Evolutionary conservation across 805 yeast species (phyloP).

Genomic region (Candida ovalis): DNA sequence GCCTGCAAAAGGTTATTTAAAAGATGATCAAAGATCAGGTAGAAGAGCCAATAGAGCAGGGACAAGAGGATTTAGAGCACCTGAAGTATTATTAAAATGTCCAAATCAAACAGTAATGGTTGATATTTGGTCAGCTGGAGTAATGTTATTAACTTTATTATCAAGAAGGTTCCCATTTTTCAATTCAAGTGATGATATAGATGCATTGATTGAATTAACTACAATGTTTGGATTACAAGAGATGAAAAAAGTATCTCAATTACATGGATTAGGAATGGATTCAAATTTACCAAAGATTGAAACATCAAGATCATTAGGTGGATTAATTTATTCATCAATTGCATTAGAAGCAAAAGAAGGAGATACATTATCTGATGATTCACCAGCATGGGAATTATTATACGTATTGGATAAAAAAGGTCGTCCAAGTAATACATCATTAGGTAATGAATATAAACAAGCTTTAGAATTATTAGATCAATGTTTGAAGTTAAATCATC

Average conservation of each 20-base stretch:
- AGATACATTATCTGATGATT: slow-evolving; percentile 64
- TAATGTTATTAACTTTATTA: slow-evolving; percentile 73
- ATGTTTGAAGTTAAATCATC: slow-evolving; percentile 57
- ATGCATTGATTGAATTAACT: slow-evolving; percentile 83
- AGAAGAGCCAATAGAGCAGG: slow-evolving; percentile 97
- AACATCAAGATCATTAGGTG: slow-evolving; percentile 36
- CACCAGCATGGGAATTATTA: slow-evolving; percentile 66
- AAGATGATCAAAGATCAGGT: slow-evolving; percentile 83
- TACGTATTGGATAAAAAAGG: slow-evolving; percentile 44
- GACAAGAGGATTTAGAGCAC: slow-evolving; percentile 92
- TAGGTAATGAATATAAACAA: slow-evolving; percentile 38
- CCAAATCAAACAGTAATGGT: slow-evolving; percentile 75
- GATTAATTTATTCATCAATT: slow-evolving; percentile 42
- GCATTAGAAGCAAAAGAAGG: slow-evolving; percentile 43
- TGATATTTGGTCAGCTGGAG: slow-evolving; percentile 93
- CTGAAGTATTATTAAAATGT: slow-evolving; percentile 87
- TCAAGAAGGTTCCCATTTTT: slow-evolving; percentile 87
- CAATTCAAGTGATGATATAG: slow-evolving; percentile 89
- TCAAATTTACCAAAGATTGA: slow-evolving; percentile 51
- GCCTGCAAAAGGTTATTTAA: slow-evolving; percentile 64
- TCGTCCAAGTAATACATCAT: slow-evolving; percentile 30
- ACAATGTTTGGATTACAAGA: slow-evolving; percentile 71
- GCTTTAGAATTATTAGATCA: slow-evolving; percentile 54
- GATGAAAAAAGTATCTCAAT: slow-evolving; percentile 70
- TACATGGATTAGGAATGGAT: slow-evolving; percentile 89